phyloP scores from a whole-genome alignment of 768 basidiomycete genomes.

The Dacryopinax primogenitus region DNA sequence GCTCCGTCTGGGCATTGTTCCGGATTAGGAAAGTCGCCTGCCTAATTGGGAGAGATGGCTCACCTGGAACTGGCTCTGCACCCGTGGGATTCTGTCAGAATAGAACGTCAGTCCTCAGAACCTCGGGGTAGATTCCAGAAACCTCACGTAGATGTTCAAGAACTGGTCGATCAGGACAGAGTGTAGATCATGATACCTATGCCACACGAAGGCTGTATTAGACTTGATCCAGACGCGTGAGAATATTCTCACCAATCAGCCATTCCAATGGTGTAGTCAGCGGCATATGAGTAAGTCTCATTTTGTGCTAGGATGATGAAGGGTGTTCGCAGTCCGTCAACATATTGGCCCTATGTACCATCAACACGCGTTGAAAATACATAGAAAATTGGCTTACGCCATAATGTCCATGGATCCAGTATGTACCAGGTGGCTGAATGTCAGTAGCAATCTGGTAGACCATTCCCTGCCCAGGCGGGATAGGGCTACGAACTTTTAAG shows the following conservation, averaged over 20 bases:
- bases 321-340: conserved; percentile 81
- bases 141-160: conserved; percentile 37
- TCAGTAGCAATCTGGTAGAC: conserved; percentile 24
- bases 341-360: conserved; percentile 59
- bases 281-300: conserved; percentile 55
- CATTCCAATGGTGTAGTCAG: conserved; percentile 78
- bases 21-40: background rate
- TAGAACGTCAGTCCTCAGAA: background rate
- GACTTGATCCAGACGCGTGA: background rate
- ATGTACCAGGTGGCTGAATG: conserved; percentile 45
- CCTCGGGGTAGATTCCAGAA: background rate
- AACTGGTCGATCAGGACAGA: conserved; percentile 48
- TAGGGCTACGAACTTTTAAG: conserved; percentile 16
- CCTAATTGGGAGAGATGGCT: conserved; percentile 15
- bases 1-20: conserved; percentile 45
- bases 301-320: conserved; percentile 47
- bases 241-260: conserved; percentile 52
- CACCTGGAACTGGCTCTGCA: conserved; percentile 78
- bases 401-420: conserved; percentile 36
- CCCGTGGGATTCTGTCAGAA: conserved; percentile 54
- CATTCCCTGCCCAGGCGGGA: conserved; percentile 25
- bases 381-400: background rate
- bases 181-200: conserved; percentile 61
- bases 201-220: background rate
- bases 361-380: background rate